Conservation (phyloP, 306 rosid genomes). For the Betula pendula region DNA sequence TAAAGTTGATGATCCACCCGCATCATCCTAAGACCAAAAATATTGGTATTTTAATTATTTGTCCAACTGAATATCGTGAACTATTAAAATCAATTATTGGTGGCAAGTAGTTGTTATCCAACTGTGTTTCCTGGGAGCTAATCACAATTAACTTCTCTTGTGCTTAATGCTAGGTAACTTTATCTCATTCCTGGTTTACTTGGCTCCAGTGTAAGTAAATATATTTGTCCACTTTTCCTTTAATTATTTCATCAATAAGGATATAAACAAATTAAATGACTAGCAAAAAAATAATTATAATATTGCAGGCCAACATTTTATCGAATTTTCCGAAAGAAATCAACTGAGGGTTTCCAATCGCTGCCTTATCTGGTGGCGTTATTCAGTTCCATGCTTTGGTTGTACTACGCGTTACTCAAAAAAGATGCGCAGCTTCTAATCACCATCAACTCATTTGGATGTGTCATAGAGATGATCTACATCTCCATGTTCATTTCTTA, state of each 20-base stretch:
- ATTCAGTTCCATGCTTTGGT: constrained; percentile 82
- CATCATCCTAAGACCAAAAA: neutral
- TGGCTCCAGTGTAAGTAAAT: constrained; percentile 82
- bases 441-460: constrained; percentile 83
- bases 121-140: neutral
- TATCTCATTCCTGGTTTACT: constrained; percentile 78
- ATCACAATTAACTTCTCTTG: neutral
- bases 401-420: constrained; percentile 67
- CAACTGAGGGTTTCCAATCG: constrained; percentile 79
- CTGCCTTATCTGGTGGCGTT: constrained; percentile 79
- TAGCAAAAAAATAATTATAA: neutral
- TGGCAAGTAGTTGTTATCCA: neutral
- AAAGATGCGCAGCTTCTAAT: constrained; percentile 59
- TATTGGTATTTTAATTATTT: neutral
- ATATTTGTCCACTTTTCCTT: neutral
- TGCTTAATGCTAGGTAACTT: constrained; percentile 60
- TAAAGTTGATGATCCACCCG: constrained; percentile 13
- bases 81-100: neutral
- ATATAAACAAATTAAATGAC: neutral
- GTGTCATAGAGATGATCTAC: constrained; percentile 58
- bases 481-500: constrained; percentile 53
- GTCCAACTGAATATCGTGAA: neutral
- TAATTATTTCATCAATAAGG: neutral
- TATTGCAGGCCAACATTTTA: constrained; percentile 70
- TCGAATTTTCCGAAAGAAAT: constrained; percentile 66